Percentiles rank a stretch among this genome's conserved stretches.
phyloP scores from a whole-genome alignment of 441 rosid species.

The Gossypium gossypioides region DNA sequence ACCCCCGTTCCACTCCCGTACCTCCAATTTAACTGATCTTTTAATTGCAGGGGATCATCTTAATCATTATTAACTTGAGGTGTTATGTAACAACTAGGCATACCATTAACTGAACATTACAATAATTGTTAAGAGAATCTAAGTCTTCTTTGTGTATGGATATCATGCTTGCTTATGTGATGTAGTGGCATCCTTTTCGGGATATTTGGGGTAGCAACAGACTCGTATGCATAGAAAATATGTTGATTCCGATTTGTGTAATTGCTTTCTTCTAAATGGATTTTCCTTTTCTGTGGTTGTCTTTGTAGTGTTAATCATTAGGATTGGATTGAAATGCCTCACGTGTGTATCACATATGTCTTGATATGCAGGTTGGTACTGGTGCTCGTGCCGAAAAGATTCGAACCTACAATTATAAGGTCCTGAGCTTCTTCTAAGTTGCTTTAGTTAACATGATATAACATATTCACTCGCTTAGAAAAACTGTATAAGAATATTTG shows the following conservation, averaged over 20 bases:
- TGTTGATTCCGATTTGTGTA: not conserved
- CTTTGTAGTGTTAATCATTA: not conserved
- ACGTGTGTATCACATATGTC: not conserved
- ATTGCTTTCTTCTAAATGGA: not conserved
- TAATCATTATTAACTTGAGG: not conserved
- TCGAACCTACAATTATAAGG: conserved; percentile 86
- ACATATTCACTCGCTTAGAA: not conserved
- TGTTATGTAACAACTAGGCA: not conserved
- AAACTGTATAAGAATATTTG: not conserved
- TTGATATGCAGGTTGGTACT: conserved; percentile 64
- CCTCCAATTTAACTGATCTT: not conserved
- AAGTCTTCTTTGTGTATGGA: not conserved
- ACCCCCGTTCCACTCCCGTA: not conserved
- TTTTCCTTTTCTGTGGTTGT: not conserved
- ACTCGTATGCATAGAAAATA: not conserved
- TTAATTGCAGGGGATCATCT: not conserved
- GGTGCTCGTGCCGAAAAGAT: conserved; percentile 94
- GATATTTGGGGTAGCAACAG: not conserved
- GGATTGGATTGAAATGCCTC: conserved; percentile 8
- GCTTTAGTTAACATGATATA: not conserved
- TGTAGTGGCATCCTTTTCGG: not conserved
- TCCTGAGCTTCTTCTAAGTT: conserved; percentile 12
- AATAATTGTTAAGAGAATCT: not conserved
- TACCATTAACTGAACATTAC: not conserved
- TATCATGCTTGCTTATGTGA: not conserved